These are phyloP conservation scores for Amanita pallidorosea DNA, from an alignment of 768 basidiomycete species.

Conservation along the genomic window DNA sequence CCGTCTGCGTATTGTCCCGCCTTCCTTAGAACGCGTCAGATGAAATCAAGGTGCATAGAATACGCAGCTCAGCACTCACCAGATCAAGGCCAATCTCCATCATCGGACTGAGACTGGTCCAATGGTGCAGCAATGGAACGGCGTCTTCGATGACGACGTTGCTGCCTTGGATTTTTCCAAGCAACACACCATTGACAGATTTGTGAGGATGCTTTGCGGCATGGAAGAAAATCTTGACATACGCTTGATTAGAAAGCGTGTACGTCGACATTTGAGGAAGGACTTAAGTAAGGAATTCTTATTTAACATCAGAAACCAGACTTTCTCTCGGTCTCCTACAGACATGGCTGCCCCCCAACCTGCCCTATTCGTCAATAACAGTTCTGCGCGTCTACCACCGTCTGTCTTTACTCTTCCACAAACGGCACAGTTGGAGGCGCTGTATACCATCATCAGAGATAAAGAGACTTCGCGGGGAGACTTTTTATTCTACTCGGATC, in stretches of 20 bases:
- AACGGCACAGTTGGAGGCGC: conserved; percentile 87
- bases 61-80: conserved; percentile 26
- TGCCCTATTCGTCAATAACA: conserved; percentile 8
- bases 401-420: conserved; percentile 86
- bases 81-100: conserved; percentile 80
- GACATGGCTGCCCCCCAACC: conserved; percentile 1
- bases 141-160: conserved; percentile 48
- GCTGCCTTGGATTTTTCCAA: conserved; percentile 33
- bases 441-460: conserved; percentile 92
- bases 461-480: conserved; percentile 83
- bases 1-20: conserved; percentile 49
- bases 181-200: conserved; percentile 68
- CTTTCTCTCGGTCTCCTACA: too few relatives aligned
- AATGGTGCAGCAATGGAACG: conserved; percentile 74
- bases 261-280: conserved; percentile 23
- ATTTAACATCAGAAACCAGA: too few relatives aligned
- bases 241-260: conserved; percentile 49
- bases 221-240: conserved; percentile 68
- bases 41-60: not conserved
- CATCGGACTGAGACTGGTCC: conserved; percentile 77
- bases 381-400: conserved; percentile 43
- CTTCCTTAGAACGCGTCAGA: conserved; percentile 21
- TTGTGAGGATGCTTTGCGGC: conserved; percentile 71
- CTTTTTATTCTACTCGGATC: conserved; percentile 92
- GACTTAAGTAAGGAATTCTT: too few relatives aligned